Percentiles rank a stretch among this genome's conserved stretches.
Conservation (phyloP, 139 green algal genomes). For the Chlamydomonas sphaeroides region DNA sequence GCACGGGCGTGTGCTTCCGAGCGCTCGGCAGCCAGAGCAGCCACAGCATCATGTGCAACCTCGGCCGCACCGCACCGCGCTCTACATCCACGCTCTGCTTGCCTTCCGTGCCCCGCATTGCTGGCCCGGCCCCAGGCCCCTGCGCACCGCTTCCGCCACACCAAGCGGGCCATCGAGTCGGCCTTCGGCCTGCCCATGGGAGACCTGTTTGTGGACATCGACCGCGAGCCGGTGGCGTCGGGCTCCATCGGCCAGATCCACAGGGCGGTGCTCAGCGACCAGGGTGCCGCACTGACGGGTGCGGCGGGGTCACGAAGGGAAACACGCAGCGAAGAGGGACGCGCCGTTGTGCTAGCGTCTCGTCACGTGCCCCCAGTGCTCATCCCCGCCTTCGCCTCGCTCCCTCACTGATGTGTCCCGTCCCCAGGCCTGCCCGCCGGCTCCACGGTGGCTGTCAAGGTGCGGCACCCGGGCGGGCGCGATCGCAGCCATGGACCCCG, state of each 20-base stretch:
- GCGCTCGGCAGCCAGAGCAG: too few relatives aligned
- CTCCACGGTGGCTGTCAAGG: constrained; percentile 88
- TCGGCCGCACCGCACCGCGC: too few relatives aligned
- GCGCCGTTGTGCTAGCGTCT: too few relatives aligned
- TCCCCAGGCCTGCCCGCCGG: constrained; percentile 58
- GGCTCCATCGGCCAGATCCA: constrained; percentile 94
- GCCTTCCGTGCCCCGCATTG: too few relatives aligned
- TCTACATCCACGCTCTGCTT: too few relatives aligned
- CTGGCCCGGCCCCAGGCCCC: constrained; percentile 51
- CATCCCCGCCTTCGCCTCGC: background rate
- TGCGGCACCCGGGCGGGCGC: too few relatives aligned
- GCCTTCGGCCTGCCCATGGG: constrained; percentile 81
- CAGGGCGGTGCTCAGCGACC: constrained; percentile 71
- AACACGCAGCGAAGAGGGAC: too few relatives aligned
- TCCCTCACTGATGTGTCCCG: background rate
- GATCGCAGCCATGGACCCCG: too few relatives aligned
- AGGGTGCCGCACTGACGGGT: constrained; percentile 65
- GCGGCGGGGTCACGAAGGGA: background rate
- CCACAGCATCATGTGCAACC: too few relatives aligned
- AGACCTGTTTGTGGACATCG: constrained; percentile 91
- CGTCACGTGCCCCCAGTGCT: background rate
- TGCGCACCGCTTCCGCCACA: constrained; percentile 74
- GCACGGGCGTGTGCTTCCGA: too few relatives aligned
- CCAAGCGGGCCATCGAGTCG: constrained; percentile 44
- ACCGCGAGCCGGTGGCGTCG: constrained; percentile 83